Evolutionary conservation across 345 rosid genomes (phyloP), one percentile per base, ranked within the genome.

Genomic region (Nasturtium officinale): DNA sequence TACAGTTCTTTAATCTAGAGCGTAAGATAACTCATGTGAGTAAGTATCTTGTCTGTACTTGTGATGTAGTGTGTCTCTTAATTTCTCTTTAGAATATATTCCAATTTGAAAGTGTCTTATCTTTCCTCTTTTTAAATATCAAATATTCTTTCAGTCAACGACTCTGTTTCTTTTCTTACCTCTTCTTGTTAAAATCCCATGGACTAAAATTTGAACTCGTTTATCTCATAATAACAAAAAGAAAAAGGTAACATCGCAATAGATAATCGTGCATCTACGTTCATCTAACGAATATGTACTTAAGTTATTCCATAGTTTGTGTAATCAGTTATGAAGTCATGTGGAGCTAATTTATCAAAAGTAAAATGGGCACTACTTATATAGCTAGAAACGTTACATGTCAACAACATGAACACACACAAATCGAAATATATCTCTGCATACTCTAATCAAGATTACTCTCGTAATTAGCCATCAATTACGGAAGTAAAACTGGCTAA

Each of bases 391-490:
- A 58, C 55, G 57, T 70, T 57, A 77, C 61, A 71, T 55, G 52
- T 76, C 75, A 46, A 69, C 54, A 45, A 77, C 72, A 71, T 21
- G 45, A 64, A 65, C 72, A 77, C 67, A 76, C 71, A 65, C 61
- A 70, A 47, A 77, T 12, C 60, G 8, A 65, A n/a, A 63, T 15
- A 64, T 62, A 25, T 77, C 17, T 71, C 72, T 12, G 23, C 21
- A 71, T 47, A 9, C 53, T 1, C 61, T 69, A 69, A 61, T 71
- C 61, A 61, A 38, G 68, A 61, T 38, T 60, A 59, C 69, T 53
- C 40, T 52, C 68, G 45, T 52, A 75, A 74, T 30, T 32, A 23
- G 54, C 57, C 20, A 16, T 20, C 13, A 50, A 46, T 57, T 47
- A 48, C 52, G 61, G 23, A 59, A 66, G 15, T 74, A 58, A 66